phyloP scores from a whole-genome alignment of 352 stramenopile genomes.

The Lagenidium giganteum region DNA sequence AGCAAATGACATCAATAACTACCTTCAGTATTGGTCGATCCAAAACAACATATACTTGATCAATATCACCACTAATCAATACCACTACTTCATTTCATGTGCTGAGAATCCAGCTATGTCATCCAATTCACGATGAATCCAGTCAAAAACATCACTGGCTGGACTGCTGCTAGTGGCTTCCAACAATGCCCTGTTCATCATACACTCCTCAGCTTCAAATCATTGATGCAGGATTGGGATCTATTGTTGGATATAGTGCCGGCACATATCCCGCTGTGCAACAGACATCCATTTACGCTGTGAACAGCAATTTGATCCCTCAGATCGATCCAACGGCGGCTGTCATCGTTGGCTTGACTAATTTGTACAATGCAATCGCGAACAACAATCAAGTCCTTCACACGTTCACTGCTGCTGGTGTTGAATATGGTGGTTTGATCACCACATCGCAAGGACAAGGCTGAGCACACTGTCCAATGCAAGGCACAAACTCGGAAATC shows the following conservation, averaged over 20 bases:
- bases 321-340: slow-evolving; percentile 8
- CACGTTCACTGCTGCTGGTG: too few relatives aligned
- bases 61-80: too few relatives aligned
- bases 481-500: slow-evolving; percentile 10
- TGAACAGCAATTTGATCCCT: slow-evolving; percentile 13
- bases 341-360: slow-evolving; percentile 8
- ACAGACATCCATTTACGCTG: slow-evolving; percentile 5
- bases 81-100: too few relatives aligned
- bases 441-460: slow-evolving; percentile 14
- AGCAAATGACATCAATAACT: too few relatives aligned
- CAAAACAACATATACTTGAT: too few relatives aligned
- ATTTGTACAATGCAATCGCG: slow-evolving; percentile 16
- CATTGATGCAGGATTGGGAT: slow-evolving; percentile 2
- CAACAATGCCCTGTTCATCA: slow-evolving; percentile 2
- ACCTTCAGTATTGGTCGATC: too few relatives aligned
- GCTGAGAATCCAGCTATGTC: too few relatives aligned
- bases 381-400: slow-evolving; percentile 19
- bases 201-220: slow-evolving; percentile 11
- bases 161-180: slow-evolving; percentile 4
- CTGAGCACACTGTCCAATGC: background rate
- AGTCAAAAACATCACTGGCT: slow-evolving; percentile 4
- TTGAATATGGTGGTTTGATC: slow-evolving; percentile 11
- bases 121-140: background rate
- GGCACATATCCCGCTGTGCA: slow-evolving; percentile 7
- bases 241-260: slow-evolving; percentile 5